Evolutionary conservation across 345 rosid species (phyloP).

Genomic region (Eutrema yunnanense): DNA sequence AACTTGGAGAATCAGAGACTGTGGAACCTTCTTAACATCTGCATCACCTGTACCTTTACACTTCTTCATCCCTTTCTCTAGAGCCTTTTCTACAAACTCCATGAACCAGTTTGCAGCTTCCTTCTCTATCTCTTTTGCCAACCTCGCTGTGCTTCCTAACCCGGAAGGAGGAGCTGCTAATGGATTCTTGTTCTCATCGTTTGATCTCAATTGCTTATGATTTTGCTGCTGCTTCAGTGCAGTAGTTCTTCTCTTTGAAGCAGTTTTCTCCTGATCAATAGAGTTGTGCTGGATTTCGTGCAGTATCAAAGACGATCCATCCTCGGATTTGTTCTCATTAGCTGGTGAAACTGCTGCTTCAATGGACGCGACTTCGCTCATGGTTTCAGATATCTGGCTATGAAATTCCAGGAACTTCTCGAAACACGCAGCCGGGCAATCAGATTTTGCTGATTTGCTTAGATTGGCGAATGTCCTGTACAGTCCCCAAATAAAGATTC

Average conservation of each 20-base stretch:
- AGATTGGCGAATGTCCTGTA: conserved; percentile 62
- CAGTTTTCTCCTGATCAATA: conserved; percentile 34
- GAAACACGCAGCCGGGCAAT: conserved; percentile 70
- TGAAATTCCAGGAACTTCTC: conserved; percentile 86
- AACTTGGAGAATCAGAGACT: conserved; percentile 64
- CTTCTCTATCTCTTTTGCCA: conserved; percentile 63
- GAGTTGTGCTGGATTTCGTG: conserved; percentile 55
- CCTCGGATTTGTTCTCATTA: conserved; percentile 32
- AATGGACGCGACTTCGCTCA: conserved; percentile 55
- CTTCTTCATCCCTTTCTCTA: conserved; percentile 77
- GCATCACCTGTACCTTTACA: conserved; percentile 38
- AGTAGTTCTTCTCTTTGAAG: conserved; percentile 42
- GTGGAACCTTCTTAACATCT: conserved; percentile 61
- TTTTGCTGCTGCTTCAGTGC: conserved; percentile 38
- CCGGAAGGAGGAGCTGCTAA: conserved; percentile 15
- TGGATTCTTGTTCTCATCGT: conserved; percentile 87
- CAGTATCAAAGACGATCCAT: conserved; percentile 33
- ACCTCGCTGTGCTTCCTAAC: conserved; percentile 48
- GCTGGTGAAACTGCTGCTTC: conserved; percentile 55
- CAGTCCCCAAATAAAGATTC: neutral
- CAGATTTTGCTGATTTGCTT: conserved; percentile 66
- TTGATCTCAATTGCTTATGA: conserved; percentile 36
- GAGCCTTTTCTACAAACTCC: conserved; percentile 76
- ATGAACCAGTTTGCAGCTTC: conserved; percentile 96
- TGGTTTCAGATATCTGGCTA: conserved; percentile 56